phyloP scores from a whole-genome alignment of 2,329 filamentous ascomycete species.

The Piedraia hortae region DNA sequence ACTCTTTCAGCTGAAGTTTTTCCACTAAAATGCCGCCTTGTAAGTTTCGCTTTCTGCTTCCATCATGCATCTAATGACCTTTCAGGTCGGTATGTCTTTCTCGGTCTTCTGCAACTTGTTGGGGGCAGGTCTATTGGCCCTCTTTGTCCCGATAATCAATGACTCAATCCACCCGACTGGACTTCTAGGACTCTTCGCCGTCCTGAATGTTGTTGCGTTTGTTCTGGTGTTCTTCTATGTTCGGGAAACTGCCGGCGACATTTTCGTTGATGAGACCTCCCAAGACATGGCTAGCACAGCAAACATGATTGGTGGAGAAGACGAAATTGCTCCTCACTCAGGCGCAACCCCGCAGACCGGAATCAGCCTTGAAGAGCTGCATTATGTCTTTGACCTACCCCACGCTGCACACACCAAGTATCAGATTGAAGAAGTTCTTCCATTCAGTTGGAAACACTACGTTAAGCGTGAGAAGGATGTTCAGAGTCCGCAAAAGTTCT shows the following conservation, averaged over 20 bases:
- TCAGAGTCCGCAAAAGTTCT: not conserved
- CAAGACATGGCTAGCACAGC: too few species aligned
- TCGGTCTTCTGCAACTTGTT: slow-evolving; percentile 23
- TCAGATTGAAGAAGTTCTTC: slow-evolving; percentile 3
- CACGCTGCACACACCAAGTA: slow-evolving; percentile 4
- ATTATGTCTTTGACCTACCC: slow-evolving; percentile 9
- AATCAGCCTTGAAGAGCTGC: slow-evolving; percentile 10
- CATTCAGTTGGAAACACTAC: slow-evolving; percentile 3
- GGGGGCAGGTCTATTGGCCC: slow-evolving; percentile 8
- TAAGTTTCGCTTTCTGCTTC: too few species aligned
- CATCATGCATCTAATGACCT: too few species aligned
- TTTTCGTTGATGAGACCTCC: slow-evolving; percentile 2
- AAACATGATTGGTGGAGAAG: too few species aligned
- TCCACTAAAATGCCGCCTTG: too few species aligned
- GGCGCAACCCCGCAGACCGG: too few species aligned
- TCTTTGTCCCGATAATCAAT: slow-evolving; percentile 9
- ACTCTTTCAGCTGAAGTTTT: slow-evolving; percentile 43
- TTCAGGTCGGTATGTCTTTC: slow-evolving; percentile 38
- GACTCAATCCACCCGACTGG: slow-evolving; percentile 5
- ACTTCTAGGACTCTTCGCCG: slow-evolving; percentile 9
- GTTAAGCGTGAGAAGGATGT: not conserved
- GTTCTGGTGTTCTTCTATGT: slow-evolving; percentile 11
- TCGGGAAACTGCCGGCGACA: slow-evolving; percentile 9
- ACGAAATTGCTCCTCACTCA: too few species aligned
- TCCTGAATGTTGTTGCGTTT: slow-evolving; percentile 9